A percentile compares a stretch with the other conserved stretches of the same genome.
Conservation (phyloP, 495 filamentous ascomycete genomes). For the Aspergillus funiculosus region DNA sequence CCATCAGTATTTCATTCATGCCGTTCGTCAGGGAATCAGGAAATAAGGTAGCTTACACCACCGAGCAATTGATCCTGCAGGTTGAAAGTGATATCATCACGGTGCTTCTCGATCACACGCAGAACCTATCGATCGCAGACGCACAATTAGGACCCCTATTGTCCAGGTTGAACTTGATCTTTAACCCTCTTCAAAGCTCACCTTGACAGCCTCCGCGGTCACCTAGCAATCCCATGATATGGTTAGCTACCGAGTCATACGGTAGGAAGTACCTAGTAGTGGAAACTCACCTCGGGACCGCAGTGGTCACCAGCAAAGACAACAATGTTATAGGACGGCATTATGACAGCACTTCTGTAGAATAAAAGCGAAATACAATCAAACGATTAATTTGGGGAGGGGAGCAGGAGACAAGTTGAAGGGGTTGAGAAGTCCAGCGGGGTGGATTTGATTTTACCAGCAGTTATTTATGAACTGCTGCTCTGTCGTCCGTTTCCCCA, state of each 20-base stretch:
- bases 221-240: slow-evolving; percentile 35
- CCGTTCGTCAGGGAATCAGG: too few relatives aligned
- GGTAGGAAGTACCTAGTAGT: neutral
- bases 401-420: slow-evolving; percentile 15
- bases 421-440: slow-evolving; percentile 19
- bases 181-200: slow-evolving; percentile 32
- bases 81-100: slow-evolving; percentile 70
- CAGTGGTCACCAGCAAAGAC: slow-evolving; percentile 88
- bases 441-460: too few relatives aligned
- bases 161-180: slow-evolving; percentile 6
- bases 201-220: slow-evolving; percentile 78
- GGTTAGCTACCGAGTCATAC: slow-evolving; percentile 9
- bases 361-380: neutral
- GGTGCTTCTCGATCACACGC: slow-evolving; percentile 63
- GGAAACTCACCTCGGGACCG: slow-evolving; percentile 74
- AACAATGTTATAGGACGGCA: slow-evolving; percentile 52
- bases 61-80: slow-evolving; percentile 89
- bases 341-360: slow-evolving; percentile 19
- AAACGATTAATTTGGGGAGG: slow-evolving; percentile 9
- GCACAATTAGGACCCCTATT: slow-evolving; percentile 2
- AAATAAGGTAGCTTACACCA: slow-evolving; percentile 84
- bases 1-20: too few relatives aligned
- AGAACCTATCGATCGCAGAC: slow-evolving; percentile 41
- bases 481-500: slow-evolving; percentile 20
- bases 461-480: too few relatives aligned